Evolutionary conservation across 2,329 filamentous ascomycete species (phyloP).

Genomic region (Diaporthe destruens): DNA sequence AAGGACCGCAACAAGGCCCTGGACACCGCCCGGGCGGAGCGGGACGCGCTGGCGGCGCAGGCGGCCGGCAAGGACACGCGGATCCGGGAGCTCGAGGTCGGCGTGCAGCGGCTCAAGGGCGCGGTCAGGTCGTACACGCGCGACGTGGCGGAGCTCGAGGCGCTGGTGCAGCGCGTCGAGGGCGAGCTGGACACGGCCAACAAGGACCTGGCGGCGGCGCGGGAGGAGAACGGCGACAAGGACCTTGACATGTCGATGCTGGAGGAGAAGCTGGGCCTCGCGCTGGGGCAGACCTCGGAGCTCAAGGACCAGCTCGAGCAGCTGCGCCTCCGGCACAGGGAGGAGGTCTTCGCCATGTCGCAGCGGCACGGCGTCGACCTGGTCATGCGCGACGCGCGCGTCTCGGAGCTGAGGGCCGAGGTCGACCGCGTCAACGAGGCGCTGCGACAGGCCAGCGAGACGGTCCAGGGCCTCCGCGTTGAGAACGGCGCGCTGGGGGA

Average conservation of each 20-base stretch:
- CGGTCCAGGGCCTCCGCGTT: slow-evolving; percentile 58
- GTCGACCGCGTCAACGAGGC: slow-evolving; percentile 60
- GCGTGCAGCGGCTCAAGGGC: slow-evolving; percentile 63
- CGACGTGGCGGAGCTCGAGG: slow-evolving; percentile 67
- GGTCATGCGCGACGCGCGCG: slow-evolving; percentile 63
- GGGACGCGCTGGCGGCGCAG: slow-evolving; percentile 49
- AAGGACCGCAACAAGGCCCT: slow-evolving; percentile 64
- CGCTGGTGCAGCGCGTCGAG: slow-evolving; percentile 63
- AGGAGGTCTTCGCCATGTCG: slow-evolving; percentile 52
- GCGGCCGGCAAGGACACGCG: slow-evolving; percentile 52
- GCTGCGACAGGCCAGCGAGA: slow-evolving; percentile 61
- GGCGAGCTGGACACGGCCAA: slow-evolving; percentile 50
- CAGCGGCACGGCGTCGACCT: slow-evolving; percentile 60
- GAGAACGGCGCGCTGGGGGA: slow-evolving; percentile 58
- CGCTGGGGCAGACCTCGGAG: slow-evolving; percentile 54
- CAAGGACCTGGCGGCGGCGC: slow-evolving; percentile 42
- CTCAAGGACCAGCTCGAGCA: slow-evolving; percentile 56
- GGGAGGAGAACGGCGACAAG: slow-evolving; percentile 51
- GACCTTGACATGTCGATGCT: slow-evolving; percentile 56
- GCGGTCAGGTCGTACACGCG: slow-evolving; percentile 66
- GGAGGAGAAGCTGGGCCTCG: slow-evolving; percentile 58
- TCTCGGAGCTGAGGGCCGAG: slow-evolving; percentile 62
- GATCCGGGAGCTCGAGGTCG: slow-evolving; percentile 62
- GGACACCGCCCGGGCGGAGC: slow-evolving; percentile 60
- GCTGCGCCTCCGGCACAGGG: slow-evolving; percentile 47